Evolutionary conservation across 495 filamentous ascomycete species (phyloP).

Genomic region (Podospora pseudopauciseta): DNA sequence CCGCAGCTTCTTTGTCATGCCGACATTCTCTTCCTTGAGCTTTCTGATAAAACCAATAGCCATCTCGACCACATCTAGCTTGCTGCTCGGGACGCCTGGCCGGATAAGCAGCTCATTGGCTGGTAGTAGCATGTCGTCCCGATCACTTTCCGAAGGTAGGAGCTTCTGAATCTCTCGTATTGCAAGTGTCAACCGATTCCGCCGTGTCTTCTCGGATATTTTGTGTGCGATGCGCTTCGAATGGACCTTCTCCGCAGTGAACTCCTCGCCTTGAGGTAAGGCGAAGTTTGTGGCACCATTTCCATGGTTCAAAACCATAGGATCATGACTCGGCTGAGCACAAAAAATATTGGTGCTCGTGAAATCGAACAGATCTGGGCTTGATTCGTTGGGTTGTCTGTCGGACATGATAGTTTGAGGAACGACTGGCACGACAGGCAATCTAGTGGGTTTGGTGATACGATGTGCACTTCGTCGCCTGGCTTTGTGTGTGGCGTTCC

Average conservation of each 20-base stretch:
- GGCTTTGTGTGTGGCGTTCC: conserved; percentile 7
- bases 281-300: conserved; percentile 4
- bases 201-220: conserved; percentile 33
- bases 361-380: conserved; percentile 12
- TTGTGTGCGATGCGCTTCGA: conserved; percentile 33
- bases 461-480: conserved; percentile 17
- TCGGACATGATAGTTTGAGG: background rate
- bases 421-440: background rate
- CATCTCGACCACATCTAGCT: conserved; percentile 34
- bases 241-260: conserved; percentile 18
- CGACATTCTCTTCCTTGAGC: conserved; percentile 26
- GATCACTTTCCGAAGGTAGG: conserved; percentile 17
- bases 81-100: conserved; percentile 25
- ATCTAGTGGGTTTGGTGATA: conserved; percentile 12
- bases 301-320: background rate
- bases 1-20: conserved; percentile 24
- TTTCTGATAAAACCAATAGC: conserved; percentile 30
- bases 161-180: conserved; percentile 36
- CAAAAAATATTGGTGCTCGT: conserved; percentile 7
- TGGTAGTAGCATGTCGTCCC: background rate
- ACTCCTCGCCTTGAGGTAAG: conserved; percentile 12
- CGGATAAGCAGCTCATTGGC: conserved; percentile 12
- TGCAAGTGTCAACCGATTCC: conserved; percentile 30
- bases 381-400: conserved; percentile 6
- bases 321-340: conserved; percentile 8